These are phyloP conservation scores for Metroxylon sagu DNA, from an alignment of 176 grass and related monocot genomes.

Conservation along the genomic window DNA sequence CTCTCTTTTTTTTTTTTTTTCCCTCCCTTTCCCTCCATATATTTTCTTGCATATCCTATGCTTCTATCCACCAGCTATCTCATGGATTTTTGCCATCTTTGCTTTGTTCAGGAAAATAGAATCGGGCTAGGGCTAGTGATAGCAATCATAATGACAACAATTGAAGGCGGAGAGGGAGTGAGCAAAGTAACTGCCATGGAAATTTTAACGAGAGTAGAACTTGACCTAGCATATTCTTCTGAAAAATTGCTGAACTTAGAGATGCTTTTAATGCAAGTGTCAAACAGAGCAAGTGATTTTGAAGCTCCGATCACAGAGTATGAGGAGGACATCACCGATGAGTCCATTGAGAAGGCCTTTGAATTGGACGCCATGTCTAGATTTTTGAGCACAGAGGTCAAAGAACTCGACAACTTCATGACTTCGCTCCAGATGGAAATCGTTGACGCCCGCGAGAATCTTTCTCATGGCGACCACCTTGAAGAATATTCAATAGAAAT, in stretches of 20 bases:
- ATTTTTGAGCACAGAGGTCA: slow-evolving; percentile 62
- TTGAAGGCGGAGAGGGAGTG: too few relatives aligned
- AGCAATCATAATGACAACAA: too few relatives aligned
- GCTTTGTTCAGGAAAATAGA: too few relatives aligned
- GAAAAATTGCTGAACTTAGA: slow-evolving; percentile 83
- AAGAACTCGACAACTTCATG: slow-evolving; percentile 62
- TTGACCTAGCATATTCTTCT: slow-evolving; percentile 65
- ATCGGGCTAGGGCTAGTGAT: too few relatives aligned
- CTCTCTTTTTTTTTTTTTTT: too few relatives aligned
- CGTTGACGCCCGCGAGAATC: slow-evolving; percentile 26
- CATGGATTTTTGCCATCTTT: too few relatives aligned
- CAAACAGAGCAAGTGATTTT: slow-evolving; percentile 39
- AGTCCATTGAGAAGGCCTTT: slow-evolving; percentile 44
- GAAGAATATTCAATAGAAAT: slow-evolving; percentile 42
- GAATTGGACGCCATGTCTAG: slow-evolving; percentile 56
- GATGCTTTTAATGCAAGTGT: slow-evolving; percentile 79
- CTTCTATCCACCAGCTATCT: too few relatives aligned
- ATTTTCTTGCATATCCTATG: too few relatives aligned
- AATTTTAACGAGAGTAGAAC: slow-evolving; percentile 50
- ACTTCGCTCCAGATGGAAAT: slow-evolving; percentile 54
- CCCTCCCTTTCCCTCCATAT: too few relatives aligned
- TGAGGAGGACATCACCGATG: slow-evolving; percentile 29
- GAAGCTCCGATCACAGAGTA: slow-evolving; percentile 37
- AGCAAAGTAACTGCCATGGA: slow-evolving; percentile 13
- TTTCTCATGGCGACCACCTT: slow-evolving; percentile 6